phyloP scores from a whole-genome alignment of 192 early-diverging fungal species.

The Backusella tuberculispora region DNA sequence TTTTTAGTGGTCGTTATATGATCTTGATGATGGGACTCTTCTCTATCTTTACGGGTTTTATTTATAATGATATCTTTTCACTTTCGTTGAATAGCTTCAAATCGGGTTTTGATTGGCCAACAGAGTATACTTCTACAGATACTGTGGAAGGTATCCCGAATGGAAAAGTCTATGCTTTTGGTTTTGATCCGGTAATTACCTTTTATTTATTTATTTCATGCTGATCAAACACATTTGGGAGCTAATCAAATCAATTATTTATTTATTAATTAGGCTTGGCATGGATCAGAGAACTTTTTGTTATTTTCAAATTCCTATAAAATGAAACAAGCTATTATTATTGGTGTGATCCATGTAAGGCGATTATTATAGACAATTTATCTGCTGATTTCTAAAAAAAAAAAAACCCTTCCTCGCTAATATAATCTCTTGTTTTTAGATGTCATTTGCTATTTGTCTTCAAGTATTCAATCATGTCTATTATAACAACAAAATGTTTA shows the following conservation, averaged over 20 bases:
- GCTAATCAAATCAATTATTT: background rate
- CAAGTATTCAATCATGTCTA: slow-evolving; percentile 89
- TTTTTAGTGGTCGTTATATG: slow-evolving; percentile 96
- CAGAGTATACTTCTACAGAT: slow-evolving; percentile 57
- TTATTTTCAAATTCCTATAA: slow-evolving; percentile 99
- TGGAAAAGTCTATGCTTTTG: slow-evolving; percentile 73
- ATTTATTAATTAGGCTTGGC: slow-evolving; percentile 62
- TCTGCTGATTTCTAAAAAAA: background rate
- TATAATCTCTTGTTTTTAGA: slow-evolving; percentile 36
- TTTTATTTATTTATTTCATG: background rate
- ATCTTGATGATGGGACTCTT: slow-evolving; percentile 96
- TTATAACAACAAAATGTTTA: slow-evolving; percentile 82
- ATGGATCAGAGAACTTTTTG: slow-evolving; percentile 89
- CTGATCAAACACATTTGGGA: background rate
- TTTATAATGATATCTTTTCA: slow-evolving; percentile 99
- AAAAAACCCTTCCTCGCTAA: background rate
- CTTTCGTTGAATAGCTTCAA: slow-evolving; percentile 71
- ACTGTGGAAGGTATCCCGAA: slow-evolving; percentile 63
- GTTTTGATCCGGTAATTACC: slow-evolving; percentile 76
- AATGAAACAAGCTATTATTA: slow-evolving; percentile 97
- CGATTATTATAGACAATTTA: background rate
- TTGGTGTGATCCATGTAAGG: slow-evolving; percentile 85
- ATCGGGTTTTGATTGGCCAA: slow-evolving; percentile 82
- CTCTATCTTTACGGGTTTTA: slow-evolving; percentile 94
- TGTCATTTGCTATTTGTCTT: slow-evolving; percentile 93